Conservation (phyloP, 2,329 filamentous ascomycete genomes). For the Penicillium polonicum region DNA sequence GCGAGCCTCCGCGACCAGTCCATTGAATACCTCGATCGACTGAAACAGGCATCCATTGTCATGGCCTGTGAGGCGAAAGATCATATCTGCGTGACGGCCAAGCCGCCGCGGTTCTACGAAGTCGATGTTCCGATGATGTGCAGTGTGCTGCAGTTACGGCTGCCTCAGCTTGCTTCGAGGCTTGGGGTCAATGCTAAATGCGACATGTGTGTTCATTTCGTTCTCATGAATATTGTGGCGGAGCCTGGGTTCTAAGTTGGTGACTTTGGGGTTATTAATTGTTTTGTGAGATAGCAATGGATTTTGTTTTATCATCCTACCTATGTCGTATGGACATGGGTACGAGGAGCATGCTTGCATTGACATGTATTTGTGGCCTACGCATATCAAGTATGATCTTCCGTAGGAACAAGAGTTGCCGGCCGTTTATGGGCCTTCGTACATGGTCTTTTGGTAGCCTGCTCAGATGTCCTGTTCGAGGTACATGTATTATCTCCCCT, state of each 20-base stretch:
- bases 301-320: neutral
- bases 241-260: neutral
- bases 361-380: neutral
- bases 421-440: neutral
- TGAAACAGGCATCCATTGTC: neutral
- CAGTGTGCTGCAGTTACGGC: neutral
- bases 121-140: neutral
- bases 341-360: accelerated
- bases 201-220: slow-evolving; percentile 1
- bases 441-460: neutral
- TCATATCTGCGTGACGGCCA: neutral
- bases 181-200: neutral
- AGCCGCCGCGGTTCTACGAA: neutral
- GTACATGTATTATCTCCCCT: neutral
- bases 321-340: too few relatives aligned
- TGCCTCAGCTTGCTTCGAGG: neutral
- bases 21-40: neutral
- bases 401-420: neutral
- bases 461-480: neutral
- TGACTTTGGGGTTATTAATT: neutral
- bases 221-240: neutral
- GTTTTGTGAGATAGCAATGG: neutral
- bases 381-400: neutral
- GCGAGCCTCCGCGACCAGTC: neutral
- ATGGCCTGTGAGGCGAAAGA: neutral